Conservation (phyloP, 2,329 filamentous ascomycete genomes). For the Fusarium tupiense region DNA sequence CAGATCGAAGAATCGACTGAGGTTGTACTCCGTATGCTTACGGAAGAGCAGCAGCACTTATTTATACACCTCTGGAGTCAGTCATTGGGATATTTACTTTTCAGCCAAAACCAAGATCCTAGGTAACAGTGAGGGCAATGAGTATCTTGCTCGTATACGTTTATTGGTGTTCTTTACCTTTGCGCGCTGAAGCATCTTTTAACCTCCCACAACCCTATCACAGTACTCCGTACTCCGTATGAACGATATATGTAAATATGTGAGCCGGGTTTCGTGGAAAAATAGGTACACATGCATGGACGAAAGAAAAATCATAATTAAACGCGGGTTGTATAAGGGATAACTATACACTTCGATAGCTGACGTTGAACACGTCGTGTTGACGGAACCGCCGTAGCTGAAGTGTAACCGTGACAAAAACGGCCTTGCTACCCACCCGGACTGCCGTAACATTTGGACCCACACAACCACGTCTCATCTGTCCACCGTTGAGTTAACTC, state of each 20-base stretch:
- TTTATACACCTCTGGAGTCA: too few relatives aligned
- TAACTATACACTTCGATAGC: background rate
- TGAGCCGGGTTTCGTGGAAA: background rate
- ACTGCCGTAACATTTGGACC: conserved; percentile 27
- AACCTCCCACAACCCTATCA: too few relatives aligned
- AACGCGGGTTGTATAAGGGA: background rate
- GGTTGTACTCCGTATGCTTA: background rate
- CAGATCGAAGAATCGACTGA: background rate
- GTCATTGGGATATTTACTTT: too few relatives aligned
- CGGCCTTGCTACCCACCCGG: conserved; percentile 1
- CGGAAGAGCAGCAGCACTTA: too few relatives aligned
- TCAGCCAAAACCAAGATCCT: too few relatives aligned
- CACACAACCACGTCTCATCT: conserved; percentile 39
- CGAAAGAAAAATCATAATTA: background rate
- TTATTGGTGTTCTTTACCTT: too few relatives aligned
- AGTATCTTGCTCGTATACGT: too few relatives aligned
- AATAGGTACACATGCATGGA: too few relatives aligned
- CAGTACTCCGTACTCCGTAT: background rate
- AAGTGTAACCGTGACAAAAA: conserved; percentile 35
- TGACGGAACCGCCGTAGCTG: background rate
- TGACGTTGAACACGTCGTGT: background rate
- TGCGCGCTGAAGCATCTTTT: too few relatives aligned
- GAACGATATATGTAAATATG: background rate
- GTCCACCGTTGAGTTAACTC: conserved; percentile 32
- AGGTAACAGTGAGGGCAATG: too few relatives aligned